Conservation (phyloP, 2,329 filamentous ascomycete genomes). For the Drechslerella dactyloides region DNA sequence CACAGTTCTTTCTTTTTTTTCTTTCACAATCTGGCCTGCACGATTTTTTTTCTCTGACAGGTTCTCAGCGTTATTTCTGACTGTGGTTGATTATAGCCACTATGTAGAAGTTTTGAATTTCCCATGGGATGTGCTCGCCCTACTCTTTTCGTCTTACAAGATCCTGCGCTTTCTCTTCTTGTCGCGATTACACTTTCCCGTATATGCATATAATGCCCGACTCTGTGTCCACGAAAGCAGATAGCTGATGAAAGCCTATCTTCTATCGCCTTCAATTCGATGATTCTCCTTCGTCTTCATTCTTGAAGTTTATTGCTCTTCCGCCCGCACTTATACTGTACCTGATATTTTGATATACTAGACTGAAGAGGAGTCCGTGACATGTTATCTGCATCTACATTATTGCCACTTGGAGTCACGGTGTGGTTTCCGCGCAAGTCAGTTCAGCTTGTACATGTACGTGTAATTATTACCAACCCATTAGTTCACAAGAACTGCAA, state of each 20-base stretch:
- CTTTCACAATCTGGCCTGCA: background rate
- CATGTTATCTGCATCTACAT: no score
- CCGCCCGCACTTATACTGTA: background rate
- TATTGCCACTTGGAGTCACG: no score
- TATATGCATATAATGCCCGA: conserved; percentile 38
- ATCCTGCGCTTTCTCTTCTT: conserved; percentile 6
- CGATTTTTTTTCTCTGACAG: background rate
- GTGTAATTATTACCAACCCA: no score
- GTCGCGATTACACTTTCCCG: conserved; percentile 2
- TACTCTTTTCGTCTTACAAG: conserved; percentile 1
- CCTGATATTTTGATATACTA: background rate
- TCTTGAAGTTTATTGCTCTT: conserved; percentile 1
- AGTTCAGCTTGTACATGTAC: conserved; percentile 24
- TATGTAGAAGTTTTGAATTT: background rate
- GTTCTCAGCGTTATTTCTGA: background rate
- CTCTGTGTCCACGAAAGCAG: conserved; percentile 29
- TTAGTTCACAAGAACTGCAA: no score
- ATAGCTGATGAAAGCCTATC: conserved; percentile 15
- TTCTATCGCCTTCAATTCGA: conserved; percentile 18
- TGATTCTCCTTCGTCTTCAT: conserved; percentile 6
- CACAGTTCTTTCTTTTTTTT: background rate
- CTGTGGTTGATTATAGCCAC: background rate
- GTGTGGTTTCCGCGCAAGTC: background rate
- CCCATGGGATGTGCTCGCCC: background rate
- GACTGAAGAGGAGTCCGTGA: background rate